Evolutionary conservation across 169 alveolate genomes (phyloP), one percentile per base, ranked within the genome.

Genomic region (Eimeria acervulina): DNA sequence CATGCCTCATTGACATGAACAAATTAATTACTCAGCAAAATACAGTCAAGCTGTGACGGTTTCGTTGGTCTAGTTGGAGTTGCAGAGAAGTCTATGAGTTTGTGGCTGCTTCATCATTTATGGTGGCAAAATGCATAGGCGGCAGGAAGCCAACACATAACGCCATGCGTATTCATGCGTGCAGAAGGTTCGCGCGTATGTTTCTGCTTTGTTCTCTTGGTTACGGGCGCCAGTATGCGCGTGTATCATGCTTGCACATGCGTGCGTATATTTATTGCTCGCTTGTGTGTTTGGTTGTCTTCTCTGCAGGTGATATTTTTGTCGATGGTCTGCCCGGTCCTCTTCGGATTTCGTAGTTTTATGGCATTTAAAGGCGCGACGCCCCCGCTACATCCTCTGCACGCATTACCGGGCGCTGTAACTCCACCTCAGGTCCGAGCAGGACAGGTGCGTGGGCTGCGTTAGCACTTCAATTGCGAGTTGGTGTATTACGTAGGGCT

Each of bases 301-400:
- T 42, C n/a, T 44, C 51, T 33, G 21, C 92, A 92, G 95, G 95
- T 92, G 31, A 84, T 92, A 28, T 59, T 92, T 33, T 51, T 92
- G 84, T 74, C 95, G 8, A 44, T 92, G 47, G 92, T 61, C 21
- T 92, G 95, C 84, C 95, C 95, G 52, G 51, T 92, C 31, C 92
- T 92, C 36, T 92, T 92, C 84, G 92, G 90, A 21, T 42, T 47
- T 36, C 81, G 95, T 40, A 38, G 74, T 47, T 36, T 92, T 68
- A 31, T 61, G 74, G 95, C 92, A 15, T 63, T 92, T n/a, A 26
- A 70, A n/a, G 95, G 95, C 23, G 90, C 84, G n/a, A 92, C 95
- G 70, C 95, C 95, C n/a, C 95, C 95, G 31, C 28, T 76, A 44
- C 84, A 38, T 55, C 95, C 95, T 0, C 84, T 92, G 63, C 80